Evolutionary conservation across 2,329 filamentous ascomycete species (phyloP), one percentile per base, ranked within the genome.

Genomic region (Cytospora leucostoma): DNA sequence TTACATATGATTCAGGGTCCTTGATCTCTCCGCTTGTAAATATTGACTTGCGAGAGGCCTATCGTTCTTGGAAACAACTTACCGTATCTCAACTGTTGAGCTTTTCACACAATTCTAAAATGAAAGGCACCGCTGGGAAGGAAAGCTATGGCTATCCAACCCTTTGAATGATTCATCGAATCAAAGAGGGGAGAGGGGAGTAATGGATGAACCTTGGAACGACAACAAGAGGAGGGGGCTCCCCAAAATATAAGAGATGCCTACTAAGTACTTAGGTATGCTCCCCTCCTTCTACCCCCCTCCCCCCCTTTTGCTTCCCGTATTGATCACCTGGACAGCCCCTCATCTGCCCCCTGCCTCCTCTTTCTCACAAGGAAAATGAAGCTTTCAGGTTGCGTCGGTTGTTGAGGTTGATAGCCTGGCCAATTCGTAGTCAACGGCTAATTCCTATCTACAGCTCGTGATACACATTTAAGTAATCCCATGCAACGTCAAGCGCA

Each of bases 301-400:
- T 7, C 44, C 44, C 44, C 12, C 13, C 44, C n/a, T 47, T 47
- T 47, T 47, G n/a, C 44, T 4, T 44, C 40, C n/a, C 44, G n/a
- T n/a, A 21, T 47, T n/a, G 40, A 44, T 19, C 44, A 19, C 44
- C n/a, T 21, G 44, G n/a, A 12, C 44, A 47, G 44, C 44, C 44
- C 44, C 44, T 47, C 44, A 47, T 47, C 44, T 47, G 15, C 44
- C n/a, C 44, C 44, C 44, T 47, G 19, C 44, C 44, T 47, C 44
- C 44, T 47, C 44, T 47, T 47, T 47, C 8, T 47, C 17, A 4
- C 44, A 21, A 11, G 17, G 12, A 10, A 47, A 47, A 11, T 19
- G 4, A 47, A 47, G 44, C 44, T 12, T 47, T 37, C 44, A n/a
- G 11, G 6, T 47, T 47, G n/a, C 44, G 44, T 47, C n/a, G n/a